These are phyloP conservation scores for Melastoma malabathricum DNA, from an alignment of 345 rosid genomes.

Conservation along the genomic window DNA sequence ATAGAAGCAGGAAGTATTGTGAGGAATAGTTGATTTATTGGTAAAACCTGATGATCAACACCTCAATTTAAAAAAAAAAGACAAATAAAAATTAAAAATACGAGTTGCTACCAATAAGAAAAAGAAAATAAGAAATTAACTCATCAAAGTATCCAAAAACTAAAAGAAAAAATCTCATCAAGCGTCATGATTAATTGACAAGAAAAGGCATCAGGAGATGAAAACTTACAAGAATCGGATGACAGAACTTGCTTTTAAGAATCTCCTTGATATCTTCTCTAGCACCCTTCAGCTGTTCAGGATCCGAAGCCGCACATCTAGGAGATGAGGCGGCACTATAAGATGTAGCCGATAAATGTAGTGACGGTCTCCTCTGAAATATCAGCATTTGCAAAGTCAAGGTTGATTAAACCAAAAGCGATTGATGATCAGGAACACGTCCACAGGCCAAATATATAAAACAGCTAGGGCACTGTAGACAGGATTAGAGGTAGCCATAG, in stretches of 20 bases:
- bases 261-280: constrained; percentile 78
- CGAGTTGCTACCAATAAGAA: too few species aligned
- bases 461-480: too few species aligned
- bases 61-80: too few species aligned
- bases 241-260: constrained; percentile 62
- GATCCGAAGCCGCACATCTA: constrained; percentile 58
- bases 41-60: too few species aligned
- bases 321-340: constrained; percentile 25
- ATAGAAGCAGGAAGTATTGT: background rate
- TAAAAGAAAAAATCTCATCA: too few species aligned
- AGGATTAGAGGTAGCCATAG: too few species aligned
- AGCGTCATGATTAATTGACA: background rate
- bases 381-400: background rate
- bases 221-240: constrained; percentile 59
- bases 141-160: too few species aligned
- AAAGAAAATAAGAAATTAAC: too few species aligned
- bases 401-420: background rate
- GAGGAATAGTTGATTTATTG: too few species aligned
- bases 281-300: constrained; percentile 70
- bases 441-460: too few species aligned
- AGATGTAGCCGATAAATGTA: constrained; percentile 14
- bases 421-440: background rate
- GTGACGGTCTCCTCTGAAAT: constrained; percentile 24
- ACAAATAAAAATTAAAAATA: too few species aligned
- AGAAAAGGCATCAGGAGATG: background rate